Base-by-base conservation (phyloP, 805 yeast species). In the Candida sakaeoensis region DNA sequence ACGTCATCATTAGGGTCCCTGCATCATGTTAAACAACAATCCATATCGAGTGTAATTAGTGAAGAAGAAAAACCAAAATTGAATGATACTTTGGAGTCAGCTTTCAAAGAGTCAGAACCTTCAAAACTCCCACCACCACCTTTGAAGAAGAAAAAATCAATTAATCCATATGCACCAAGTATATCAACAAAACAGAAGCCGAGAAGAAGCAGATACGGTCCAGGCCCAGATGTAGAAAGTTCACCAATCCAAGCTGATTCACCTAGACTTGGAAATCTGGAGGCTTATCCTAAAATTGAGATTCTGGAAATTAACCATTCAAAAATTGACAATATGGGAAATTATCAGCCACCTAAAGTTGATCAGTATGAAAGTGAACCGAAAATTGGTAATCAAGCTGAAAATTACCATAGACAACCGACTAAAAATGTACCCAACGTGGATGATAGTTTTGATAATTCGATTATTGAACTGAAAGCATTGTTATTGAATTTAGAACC, bases 151-250 rank as follows among this genome's bases (percentile, higher is more conserved):
- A 34, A 34, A 34, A 26, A 26, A 24, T 34, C 37, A 7, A 10
- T 8, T 12, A 66, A 66, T 39, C 71, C 71, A 4, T 67, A 66
- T 44, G 71, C 71, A 7, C 71, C 71, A 16, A 56, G 53, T 7
- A 52, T 46, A 1, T 28, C 47, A 13, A 26, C 44, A 6, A 49
- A 35, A 43, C 37, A 44, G n/a, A 32, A 34, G 14, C 36, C 50
- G 13, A 45, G 50, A 23, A 50, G 45, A 25, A 54, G 40, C 41
- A 63, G 48, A 31, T 61, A 61, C 43, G 64, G 61, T 6, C 63
- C 65, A 9, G 64, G 61, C 5, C 63, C 65, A 9, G 16, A 28
- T 28, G 16, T 28, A 28, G 32, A 47, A 12, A 28, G 37, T 23
- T 24, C 23, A 17, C 41, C 39, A 18, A 43, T 14, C 44, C 39